phyloP scores from a whole-genome alignment of 2,329 filamentous ascomycete genomes.

The Cadophora malorum region DNA sequence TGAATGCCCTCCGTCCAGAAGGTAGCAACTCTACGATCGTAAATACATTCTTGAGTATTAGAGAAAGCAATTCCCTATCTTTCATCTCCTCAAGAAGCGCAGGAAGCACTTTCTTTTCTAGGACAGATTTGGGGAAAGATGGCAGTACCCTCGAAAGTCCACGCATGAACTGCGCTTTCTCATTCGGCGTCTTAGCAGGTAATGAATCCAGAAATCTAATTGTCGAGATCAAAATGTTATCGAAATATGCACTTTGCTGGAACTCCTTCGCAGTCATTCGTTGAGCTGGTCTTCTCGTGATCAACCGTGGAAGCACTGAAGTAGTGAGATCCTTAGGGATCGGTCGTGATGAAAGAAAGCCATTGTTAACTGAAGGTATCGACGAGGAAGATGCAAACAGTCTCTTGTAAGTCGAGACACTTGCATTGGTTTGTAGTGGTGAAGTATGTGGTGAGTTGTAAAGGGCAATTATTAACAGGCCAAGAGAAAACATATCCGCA shows the following conservation, averaged over 20 bases:
- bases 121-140: slow-evolving; percentile 90
- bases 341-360: slow-evolving; percentile 80
- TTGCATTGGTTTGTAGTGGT: slow-evolving; percentile 82
- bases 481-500: slow-evolving; percentile 93
- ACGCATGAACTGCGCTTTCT: slow-evolving; percentile 91
- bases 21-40: slow-evolving; percentile 84
- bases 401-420: slow-evolving; percentile 83
- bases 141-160: slow-evolving; percentile 86
- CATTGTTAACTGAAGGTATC: slow-evolving; percentile 80
- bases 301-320: slow-evolving; percentile 81
- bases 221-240: slow-evolving; percentile 94
- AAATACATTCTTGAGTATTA: slow-evolving; percentile 91
- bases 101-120: slow-evolving; percentile 93
- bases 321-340: slow-evolving; percentile 79
- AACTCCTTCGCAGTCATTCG: slow-evolving; percentile 89
- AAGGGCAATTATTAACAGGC: slow-evolving; percentile 83
- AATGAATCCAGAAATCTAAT: slow-evolving; percentile 93
- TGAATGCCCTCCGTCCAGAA: slow-evolving; percentile 77
- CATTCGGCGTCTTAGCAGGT: slow-evolving; percentile 87
- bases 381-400: slow-evolving; percentile 80
- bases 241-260: slow-evolving; percentile 94
- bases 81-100: slow-evolving; percentile 92
- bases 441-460: slow-evolving; percentile 95
- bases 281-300: slow-evolving; percentile 86
- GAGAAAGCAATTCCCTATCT: slow-evolving; percentile 82